Evolutionary conservation across 2,329 filamentous ascomycete genomes (phyloP).

Genomic region (Niveomyces coronatus): DNA sequence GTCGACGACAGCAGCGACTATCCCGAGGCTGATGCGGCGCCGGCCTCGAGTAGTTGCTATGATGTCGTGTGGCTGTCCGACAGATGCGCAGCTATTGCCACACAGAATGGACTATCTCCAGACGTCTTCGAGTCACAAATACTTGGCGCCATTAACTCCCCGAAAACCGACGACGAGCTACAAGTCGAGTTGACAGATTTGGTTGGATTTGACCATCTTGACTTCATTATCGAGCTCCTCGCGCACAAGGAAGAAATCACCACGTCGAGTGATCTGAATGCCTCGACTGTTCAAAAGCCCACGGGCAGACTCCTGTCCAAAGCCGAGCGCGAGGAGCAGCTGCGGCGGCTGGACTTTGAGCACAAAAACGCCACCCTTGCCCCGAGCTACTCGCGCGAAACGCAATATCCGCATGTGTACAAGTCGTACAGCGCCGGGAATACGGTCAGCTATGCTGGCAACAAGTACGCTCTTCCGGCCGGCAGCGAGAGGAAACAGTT

Average conservation of each 20-base stretch:
- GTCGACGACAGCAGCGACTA: constrained; percentile 58
- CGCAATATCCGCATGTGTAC: constrained; percentile 90
- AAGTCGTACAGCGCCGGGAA: constrained; percentile 76
- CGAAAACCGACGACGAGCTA: constrained; percentile 69
- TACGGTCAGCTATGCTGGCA: constrained; percentile 66
- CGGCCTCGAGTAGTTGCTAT: constrained; percentile 29
- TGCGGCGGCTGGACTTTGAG: constrained; percentile 65
- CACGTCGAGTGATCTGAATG: constrained; percentile 28
- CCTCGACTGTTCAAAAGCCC: constrained; percentile 21
- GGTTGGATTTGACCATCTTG: constrained; percentile 85
- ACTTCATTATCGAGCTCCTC: constrained; percentile 87
- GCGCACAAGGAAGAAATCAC: constrained; percentile 62
- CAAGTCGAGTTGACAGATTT: constrained; percentile 84
- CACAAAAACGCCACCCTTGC: constrained; percentile 72
- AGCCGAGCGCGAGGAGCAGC: constrained; percentile 66
- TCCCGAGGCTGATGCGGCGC: constrained; percentile 33
- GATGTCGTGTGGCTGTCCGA: constrained; percentile 59
- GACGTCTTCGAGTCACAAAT: constrained; percentile 71
- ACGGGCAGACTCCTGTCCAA: constrained; percentile 55
- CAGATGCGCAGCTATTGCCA: constrained; percentile 58
- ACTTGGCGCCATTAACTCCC: constrained; percentile 58
- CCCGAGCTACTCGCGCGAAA: constrained; percentile 59
- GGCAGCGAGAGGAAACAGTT: constrained; percentile 62
- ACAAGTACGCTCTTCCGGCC: constrained; percentile 70
- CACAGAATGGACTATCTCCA: constrained; percentile 55